Percentiles rank a stretch among this genome's conserved stretches.
These are phyloP conservation scores for Spathaspora jeffriesii DNA, from an alignment of 1,139 yeast species.

Conservation along the genomic window DNA sequence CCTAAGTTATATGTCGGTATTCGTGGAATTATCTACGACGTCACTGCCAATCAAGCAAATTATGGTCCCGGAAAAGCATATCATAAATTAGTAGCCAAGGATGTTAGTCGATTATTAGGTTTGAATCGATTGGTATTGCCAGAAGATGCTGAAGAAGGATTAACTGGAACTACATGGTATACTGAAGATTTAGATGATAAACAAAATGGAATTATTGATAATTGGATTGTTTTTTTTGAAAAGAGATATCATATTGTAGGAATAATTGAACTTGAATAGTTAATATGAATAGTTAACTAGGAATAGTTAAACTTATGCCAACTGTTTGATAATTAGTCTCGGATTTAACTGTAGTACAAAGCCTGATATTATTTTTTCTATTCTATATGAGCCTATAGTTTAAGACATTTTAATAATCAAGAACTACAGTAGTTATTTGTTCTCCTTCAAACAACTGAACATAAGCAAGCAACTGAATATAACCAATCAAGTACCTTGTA, in stretches of 20 bases:
- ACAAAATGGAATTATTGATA: constrained; percentile 51
- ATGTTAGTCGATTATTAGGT: constrained; percentile 72
- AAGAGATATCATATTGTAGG: constrained; percentile 49
- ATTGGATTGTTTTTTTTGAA: constrained; percentile 58
- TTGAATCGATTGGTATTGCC: constrained; percentile 33
- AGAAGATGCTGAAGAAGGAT: constrained; percentile 7
- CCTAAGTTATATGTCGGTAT: constrained; percentile 66
- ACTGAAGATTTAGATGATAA: constrained; percentile 48
- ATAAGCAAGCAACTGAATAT: too few relatives aligned
- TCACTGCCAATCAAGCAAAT: constrained; percentile 58
- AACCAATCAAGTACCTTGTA: too few relatives aligned
- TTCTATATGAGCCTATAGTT: too few relatives aligned
- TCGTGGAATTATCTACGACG: constrained; percentile 78
- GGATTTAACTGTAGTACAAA: too few relatives aligned
- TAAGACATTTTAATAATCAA: too few relatives aligned
- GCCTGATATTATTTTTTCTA: too few relatives aligned
- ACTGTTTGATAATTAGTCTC: too few relatives aligned
- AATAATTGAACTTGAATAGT: constrained; percentile 18
- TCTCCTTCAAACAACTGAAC: too few relatives aligned
- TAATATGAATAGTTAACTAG: constrained; percentile 12
- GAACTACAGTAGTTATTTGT: too few relatives aligned
- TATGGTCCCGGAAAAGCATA: constrained; percentile 82
- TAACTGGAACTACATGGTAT: constrained; percentile 43
- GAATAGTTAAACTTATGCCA: too few relatives aligned
- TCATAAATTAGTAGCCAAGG: constrained; percentile 73